Evolutionary conservation across 192 early-diverging fungal species (phyloP).

Genomic region (Podila clonocystis): DNA sequence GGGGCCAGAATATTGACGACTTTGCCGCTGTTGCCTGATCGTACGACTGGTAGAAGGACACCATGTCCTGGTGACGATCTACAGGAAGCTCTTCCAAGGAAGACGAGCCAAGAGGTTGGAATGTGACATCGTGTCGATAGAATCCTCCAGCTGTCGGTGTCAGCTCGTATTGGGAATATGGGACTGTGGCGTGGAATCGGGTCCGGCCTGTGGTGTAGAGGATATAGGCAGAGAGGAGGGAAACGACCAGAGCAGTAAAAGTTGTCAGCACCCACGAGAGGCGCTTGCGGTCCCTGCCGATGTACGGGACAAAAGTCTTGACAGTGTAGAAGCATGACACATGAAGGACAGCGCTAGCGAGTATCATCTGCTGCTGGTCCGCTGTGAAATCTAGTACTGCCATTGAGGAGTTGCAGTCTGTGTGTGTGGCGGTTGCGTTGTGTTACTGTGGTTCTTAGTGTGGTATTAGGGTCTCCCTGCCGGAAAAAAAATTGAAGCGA

Average conservation of each 20-base stretch:
- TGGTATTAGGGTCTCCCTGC: too few species aligned
- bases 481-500: too few species aligned
- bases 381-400: neutral
- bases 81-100: too few species aligned
- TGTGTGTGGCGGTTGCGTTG: neutral
- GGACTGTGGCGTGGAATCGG: neutral
- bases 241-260: constrained; percentile 17
- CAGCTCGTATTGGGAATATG: neutral
- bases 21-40: neutral
- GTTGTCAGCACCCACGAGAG: constrained; percentile 30
- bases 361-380: neutral
- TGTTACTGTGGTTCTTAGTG: too few species aligned
- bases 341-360: constrained; percentile 10
- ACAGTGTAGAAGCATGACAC: constrained; percentile 33
- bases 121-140: constrained; percentile 13
- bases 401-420: neutral
- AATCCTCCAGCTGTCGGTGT: neutral
- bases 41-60: constrained; percentile 12
- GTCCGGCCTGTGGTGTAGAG: constrained; percentile 7
- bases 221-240: neutral
- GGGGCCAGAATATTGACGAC: neutral
- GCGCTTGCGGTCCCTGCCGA: constrained; percentile 27
- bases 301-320: constrained; percentile 21
- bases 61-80: neutral
- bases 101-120: neutral